Percentiles rank a stretch among this genome's conserved stretches.
Evolutionary conservation across 805 yeast species (phyloP).

Genomic region (Metschnikowia matae): DNA sequence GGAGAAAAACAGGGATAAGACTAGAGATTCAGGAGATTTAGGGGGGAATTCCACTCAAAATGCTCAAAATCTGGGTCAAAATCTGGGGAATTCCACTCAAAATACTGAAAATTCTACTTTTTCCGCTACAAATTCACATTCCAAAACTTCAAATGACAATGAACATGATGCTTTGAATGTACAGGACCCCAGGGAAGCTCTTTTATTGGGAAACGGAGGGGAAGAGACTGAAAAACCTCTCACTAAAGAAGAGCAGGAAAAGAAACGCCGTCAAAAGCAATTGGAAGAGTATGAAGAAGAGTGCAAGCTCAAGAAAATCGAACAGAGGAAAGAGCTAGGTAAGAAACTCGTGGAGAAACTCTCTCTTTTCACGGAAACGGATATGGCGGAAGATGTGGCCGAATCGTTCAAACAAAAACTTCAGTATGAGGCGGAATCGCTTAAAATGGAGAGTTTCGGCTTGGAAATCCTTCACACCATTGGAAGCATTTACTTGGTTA

Average conservation of each 20-base stretch:
- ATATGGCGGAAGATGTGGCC: conserved; percentile 41
- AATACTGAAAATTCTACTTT: too few relatives aligned
- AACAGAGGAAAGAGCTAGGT: conserved; percentile 59
- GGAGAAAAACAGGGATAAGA: background rate
- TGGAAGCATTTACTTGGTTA: conserved; percentile 64
- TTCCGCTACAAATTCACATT: too few relatives aligned
- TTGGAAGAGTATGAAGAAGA: conserved; percentile 73
- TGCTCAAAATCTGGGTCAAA: too few relatives aligned
- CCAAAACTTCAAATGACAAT: background rate
- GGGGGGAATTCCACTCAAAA: too few relatives aligned
- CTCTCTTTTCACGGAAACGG: conserved; percentile 42
- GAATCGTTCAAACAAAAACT: conserved; percentile 57
- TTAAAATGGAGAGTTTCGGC: conserved; percentile 84
- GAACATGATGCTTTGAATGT: too few relatives aligned
- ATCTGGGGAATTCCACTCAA: too few relatives aligned
- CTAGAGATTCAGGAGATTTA: too few relatives aligned
- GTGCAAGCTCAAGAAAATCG: conserved; percentile 60
- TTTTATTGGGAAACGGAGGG: conserved; percentile 16
- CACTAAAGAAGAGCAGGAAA: conserved; percentile 40
- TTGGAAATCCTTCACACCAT: conserved; percentile 72
- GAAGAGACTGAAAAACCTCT: conserved; percentile 9
- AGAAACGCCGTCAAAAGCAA: conserved; percentile 44
- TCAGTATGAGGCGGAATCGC: conserved; percentile 75
- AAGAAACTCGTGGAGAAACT: conserved; percentile 49
- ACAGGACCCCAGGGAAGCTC: background rate